Evolutionary conservation across 345 rosid genomes (phyloP).

Genomic region (Citrus glauca): DNA sequence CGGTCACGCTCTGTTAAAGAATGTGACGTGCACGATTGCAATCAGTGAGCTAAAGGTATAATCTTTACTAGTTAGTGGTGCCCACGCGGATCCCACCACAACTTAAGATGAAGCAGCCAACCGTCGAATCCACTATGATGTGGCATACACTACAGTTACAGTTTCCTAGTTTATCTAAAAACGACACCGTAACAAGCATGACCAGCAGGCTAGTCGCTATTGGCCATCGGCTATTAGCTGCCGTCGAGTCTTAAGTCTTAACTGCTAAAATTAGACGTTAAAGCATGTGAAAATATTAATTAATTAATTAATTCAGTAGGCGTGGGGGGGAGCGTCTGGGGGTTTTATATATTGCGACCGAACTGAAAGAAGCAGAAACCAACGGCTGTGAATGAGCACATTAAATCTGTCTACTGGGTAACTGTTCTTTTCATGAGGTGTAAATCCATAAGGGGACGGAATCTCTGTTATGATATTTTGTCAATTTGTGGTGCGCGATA

Average conservation of each 20-base stretch:
- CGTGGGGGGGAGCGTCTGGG: background rate
- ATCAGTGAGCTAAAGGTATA: background rate
- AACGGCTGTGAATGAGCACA: background rate
- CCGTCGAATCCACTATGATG: too few species aligned
- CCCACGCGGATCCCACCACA: background rate
- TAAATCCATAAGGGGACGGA: background rate
- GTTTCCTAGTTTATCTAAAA: background rate
- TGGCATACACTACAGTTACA: too few species aligned
- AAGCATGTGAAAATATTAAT: background rate
- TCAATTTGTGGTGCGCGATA: background rate
- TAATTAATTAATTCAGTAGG: background rate
- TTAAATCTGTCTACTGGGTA: background rate
- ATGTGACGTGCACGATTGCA: background rate
- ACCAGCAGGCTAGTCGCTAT: background rate
- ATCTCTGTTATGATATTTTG: background rate
- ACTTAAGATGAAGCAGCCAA: background rate
- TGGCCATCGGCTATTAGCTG: background rate
- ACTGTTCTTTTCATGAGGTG: background rate
- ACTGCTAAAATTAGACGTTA: background rate
- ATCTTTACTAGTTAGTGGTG: background rate
- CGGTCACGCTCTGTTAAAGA: background rate
- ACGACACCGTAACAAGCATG: background rate
- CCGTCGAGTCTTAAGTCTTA: background rate
- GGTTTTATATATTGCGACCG: background rate
- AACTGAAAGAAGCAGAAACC: background rate